Evolutionary conservation across 2,329 filamentous ascomycete species (phyloP), one percentile per base, ranked within the genome.

Genomic region (Leptographium flavum): DNA sequence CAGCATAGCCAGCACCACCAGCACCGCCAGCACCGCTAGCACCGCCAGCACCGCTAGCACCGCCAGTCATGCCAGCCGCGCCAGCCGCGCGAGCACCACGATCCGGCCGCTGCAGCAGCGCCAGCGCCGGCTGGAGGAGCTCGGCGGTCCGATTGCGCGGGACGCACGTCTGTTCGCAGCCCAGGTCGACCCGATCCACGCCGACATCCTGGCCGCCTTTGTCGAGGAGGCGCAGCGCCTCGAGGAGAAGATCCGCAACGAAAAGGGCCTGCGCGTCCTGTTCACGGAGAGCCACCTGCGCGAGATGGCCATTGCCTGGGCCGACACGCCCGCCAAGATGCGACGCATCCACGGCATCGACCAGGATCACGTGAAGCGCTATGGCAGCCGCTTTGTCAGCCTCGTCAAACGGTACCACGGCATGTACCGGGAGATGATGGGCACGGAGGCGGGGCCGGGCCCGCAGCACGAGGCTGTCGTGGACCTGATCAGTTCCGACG

Each of bases 221-320:
- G 69, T 86, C 21, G 57, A 63, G 1, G 69, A 76, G 39, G 84
- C 81, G 1, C 78, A 74, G 54, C 60, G 61, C 19, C 45, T 76
- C 15, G 76, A 81, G 53, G 74, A 79, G 53, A 64, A 69, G 1
- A 66, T 88, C 22, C 73, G 81, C 53, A 74, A 76, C 50, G 66
- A 67, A 22, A 74, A 74, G 42, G 65, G 67, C 5, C 60, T 82
- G 28, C 70, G 74, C 9, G 69, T 73, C 4, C 65, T 81, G 1
- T 92, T 92, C 57, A 79, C 76, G 0, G 80, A 87, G 49, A 69
- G 68, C 21, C 70, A 85, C 14, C 70, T 87, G 42, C 75, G 79
- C 31, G 73, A 81, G 52, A 88, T 92, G 81, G 80, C 75, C 13
- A 75, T 87, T 42, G 62, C 68, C 30, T 82, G 83, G 68, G 83